Evolutionary conservation across 2,329 filamentous ascomycete genomes (phyloP), one percentile per base, ranked within the genome.

Genomic region (Bipolaris cookei): DNA sequence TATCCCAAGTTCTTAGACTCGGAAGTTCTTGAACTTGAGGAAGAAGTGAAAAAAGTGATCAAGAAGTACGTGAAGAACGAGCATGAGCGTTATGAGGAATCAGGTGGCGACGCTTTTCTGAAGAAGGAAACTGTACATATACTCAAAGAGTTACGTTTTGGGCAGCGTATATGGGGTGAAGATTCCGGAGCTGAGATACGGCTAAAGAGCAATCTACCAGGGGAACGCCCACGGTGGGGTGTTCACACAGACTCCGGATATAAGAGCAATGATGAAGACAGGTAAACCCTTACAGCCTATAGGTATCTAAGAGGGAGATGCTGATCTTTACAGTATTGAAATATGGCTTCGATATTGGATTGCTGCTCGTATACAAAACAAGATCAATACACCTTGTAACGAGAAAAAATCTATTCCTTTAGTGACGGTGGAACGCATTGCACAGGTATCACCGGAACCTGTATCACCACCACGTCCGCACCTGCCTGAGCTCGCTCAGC

Each of bases 341-440:
- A 11, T 23, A 1, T 37, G 25, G 3, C 38, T 51, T 16, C 39
- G 49, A 21, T 45, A 39, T 30, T 52, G 50, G 50, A 52, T 52
- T 41, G 50, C 41, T 28, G 41, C 39, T 44, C 50, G 32, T 13
- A 52, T 52, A 38, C 50, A 52, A 23, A 30, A 28, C 23, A 45
- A 25, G 30, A 45, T 52, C 30, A 52, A 52, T 20, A 30, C 50
- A 2, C 50, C 50, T 28, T 46, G 41, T 14, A 45, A 45, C 25
- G 30, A 52, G 41, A 39, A 38, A 14, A 25, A 23, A 34, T 4
- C 32, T 13, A 32, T 25, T 38, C 45, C 45, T 38, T 38, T 13
- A 8, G 32, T 16, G n/a, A 38, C 45, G n/a, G 18, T 14, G 18
- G 18, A 48, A 16, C 32, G 13, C 10, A 38, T 3, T 11, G 18